Conservation (phyloP, 2,329 filamentous ascomycete genomes). For the Colletotrichum chlorophyti region DNA sequence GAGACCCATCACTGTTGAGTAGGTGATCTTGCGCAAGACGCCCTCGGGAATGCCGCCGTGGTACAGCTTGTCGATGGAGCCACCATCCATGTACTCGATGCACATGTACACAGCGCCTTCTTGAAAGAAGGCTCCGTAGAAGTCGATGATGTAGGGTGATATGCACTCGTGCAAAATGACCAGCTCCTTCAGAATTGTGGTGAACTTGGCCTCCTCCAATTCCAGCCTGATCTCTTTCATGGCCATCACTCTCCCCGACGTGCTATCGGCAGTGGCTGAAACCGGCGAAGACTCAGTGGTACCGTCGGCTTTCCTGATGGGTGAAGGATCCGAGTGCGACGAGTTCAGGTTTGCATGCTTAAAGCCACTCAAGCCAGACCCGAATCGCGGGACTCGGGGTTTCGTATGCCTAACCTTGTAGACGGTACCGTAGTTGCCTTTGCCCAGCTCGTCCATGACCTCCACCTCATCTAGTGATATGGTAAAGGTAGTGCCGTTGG, state of each 20-base stretch:
- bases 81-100: conserved; percentile 99
- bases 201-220: conserved; percentile 95
- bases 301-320: conserved; percentile 37
- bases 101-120: conserved; percentile 99
- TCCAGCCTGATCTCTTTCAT: conserved; percentile 99
- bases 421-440: conserved; percentile 97
- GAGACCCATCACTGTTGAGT: conserved; percentile 87
- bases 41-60: conserved; percentile 87
- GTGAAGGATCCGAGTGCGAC: conserved; percentile 43
- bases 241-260: conserved; percentile 87
- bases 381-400: conserved; percentile 62
- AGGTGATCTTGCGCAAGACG: conserved; percentile 87
- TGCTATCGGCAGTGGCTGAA: conserved; percentile 41
- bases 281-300: conserved; percentile 35
- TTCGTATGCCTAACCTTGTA: conserved; percentile 93
- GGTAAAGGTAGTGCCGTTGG: conserved; percentile 85
- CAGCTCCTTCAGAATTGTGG: conserved; percentile 96
- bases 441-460: conserved; percentile 89
- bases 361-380: conserved; percentile 60
- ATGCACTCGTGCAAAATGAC: conserved; percentile 95
- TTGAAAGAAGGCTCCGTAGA: conserved; percentile 98
- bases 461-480: conserved; percentile 97
- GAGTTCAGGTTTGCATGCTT: conserved; percentile 48
- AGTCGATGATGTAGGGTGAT: conserved; percentile 97
- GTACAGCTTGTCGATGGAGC: conserved; percentile 96